These are phyloP conservation scores for Populus alba DNA, from an alignment of 345 rosid species.

Conservation along the genomic window DNA sequence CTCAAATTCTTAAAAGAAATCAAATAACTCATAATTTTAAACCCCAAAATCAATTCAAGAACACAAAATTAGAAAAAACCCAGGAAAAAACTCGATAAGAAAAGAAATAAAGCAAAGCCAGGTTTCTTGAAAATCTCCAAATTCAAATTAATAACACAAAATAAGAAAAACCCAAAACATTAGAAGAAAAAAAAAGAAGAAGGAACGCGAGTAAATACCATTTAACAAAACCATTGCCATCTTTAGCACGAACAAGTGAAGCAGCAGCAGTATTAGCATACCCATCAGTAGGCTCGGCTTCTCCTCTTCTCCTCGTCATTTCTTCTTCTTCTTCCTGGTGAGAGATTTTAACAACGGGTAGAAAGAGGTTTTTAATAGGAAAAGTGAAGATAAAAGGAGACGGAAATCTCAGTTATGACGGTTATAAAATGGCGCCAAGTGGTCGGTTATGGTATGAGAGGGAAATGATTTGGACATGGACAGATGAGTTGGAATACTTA, in stretches of 20 bases:
- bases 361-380: not conserved
- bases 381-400: not conserved
- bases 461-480: too few species aligned
- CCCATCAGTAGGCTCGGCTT: constrained; percentile 44
- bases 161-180: not conserved
- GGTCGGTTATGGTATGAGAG: too few species aligned
- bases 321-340: not conserved
- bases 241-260: too few species aligned
- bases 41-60: not conserved
- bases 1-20: too few species aligned
- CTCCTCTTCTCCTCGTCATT: constrained; percentile 71
- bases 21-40: not conserved
- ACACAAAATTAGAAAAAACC: not conserved
- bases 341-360: not conserved
- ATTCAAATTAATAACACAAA: not conserved
- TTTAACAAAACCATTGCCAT: constrained; percentile 57
- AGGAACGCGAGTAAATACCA: constrained; percentile 42
- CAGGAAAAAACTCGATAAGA: too few species aligned
- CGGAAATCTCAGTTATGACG: not conserved
- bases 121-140: not conserved
- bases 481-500: too few species aligned
- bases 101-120: not conserved
- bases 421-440: too few species aligned
- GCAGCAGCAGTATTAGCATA: too few species aligned
- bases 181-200: not conserved